Evolutionary conservation across 2,329 filamentous ascomycete genomes (phyloP), one percentile per base, ranked within the genome.

Genomic region (Alternaria hordeiaustralica): DNA sequence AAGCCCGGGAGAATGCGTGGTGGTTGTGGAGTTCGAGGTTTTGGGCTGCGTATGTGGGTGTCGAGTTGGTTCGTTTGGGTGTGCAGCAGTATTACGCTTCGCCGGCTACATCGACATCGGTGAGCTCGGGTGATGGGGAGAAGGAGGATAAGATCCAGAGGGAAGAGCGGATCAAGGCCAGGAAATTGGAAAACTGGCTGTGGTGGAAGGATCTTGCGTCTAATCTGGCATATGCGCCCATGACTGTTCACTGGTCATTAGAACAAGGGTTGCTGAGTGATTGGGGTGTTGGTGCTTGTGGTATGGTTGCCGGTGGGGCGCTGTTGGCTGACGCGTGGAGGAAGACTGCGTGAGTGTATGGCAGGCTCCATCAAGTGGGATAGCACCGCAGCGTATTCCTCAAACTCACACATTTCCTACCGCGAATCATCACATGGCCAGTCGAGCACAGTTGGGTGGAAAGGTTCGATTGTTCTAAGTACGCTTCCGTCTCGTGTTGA

Each of bases 221-320:
- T 45, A 94, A 93, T 80, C 76, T 88, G 65, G 89, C 91, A 30
- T 97, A 92, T 89, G 88, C 92, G 60, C 93, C 94, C 30, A 83
- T 97, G 77, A 95, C 92, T 65, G 75, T 95, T 60, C 93, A 97
- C 82, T 97, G 92, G 90, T 91, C 92, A 73, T 79, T 90, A 44
- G 88, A 92, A 28, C 65, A 67, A 36, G 73, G 72, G 64, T 76
- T 89, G 10, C 79, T 92, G 58, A 85, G 85, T 36, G 87, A 90
- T 63, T 82, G 84, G 64, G 81, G 85, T 74, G 82, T 90, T 25
- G 89, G 88, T 1, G 72, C 87, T 23, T 81, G 88, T 56, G 90
- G 90, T 7, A 84, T 80, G 60, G 77, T 90, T 20, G 79, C 82
- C 25, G 81, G 80, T 6, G 72, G 81, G 11, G 80, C 83, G 49